Evolutionary conservation across 2,329 filamentous ascomycete species (phyloP).

Genomic region (Corinectria fuckeliana): DNA sequence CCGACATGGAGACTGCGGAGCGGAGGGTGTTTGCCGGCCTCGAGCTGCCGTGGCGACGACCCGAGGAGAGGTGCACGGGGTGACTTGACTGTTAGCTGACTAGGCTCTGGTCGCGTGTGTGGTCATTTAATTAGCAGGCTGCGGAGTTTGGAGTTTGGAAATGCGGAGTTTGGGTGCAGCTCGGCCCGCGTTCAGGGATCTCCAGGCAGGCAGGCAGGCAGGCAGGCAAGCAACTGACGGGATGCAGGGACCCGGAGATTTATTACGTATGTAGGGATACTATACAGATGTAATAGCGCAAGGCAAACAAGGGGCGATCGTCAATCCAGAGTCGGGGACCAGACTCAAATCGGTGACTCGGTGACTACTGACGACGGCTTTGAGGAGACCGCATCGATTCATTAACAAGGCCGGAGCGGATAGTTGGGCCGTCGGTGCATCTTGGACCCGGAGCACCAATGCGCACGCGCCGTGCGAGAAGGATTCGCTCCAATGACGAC

Average conservation of each 20-base stretch:
- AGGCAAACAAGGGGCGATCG: not conserved
- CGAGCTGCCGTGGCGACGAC: constrained; percentile 70
- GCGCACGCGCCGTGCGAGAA: not conserved
- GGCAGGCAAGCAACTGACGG: not conserved
- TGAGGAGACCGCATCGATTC: not conserved
- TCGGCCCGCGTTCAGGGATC: not conserved
- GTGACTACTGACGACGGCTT: not conserved
- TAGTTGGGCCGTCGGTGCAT: constrained; percentile 31
- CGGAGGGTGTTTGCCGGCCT: constrained; percentile 80
- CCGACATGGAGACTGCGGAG: constrained; percentile 76
- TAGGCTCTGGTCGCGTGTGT: too few relatives aligned
- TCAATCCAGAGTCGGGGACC: not conserved
- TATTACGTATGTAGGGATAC: not conserved
- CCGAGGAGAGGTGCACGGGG: constrained; percentile 72
- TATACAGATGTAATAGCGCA: too few relatives aligned
- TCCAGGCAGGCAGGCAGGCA: not conserved
- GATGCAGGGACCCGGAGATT: not conserved
- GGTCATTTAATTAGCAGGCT: not conserved
- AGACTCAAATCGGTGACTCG: too few relatives aligned
- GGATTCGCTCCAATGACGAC: not conserved
- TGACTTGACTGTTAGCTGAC: constrained; percentile 47
- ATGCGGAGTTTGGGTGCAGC: constrained; percentile 27
- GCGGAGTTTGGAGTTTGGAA: constrained; percentile 24
- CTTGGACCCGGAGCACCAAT: not conserved
- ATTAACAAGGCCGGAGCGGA: constrained; percentile 10